Evolutionary conservation across 106 monocot species (phyloP).

Genomic region (Allium cepa): DNA sequence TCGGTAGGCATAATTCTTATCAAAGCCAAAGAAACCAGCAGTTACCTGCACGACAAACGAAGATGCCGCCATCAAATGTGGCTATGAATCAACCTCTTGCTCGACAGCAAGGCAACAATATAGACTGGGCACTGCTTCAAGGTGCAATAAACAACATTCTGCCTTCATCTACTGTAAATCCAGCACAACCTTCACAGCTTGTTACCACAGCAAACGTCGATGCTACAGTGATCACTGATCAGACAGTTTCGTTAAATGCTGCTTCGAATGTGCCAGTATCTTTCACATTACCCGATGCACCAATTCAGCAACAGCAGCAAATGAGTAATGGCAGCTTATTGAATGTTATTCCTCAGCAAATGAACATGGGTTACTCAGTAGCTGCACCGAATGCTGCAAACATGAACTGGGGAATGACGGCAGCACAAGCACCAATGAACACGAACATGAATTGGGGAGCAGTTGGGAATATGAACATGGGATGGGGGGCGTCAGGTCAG

Average conservation of each 20-base stretch:
- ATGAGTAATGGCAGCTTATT: neutral
- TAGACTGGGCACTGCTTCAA: conserved; percentile 11
- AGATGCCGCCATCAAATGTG: conserved; percentile 17
- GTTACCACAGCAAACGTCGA: neutral
- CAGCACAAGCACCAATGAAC: conserved; percentile 4
- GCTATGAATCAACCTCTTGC: conserved; percentile 18
- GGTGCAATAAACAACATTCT: conserved; percentile 4
- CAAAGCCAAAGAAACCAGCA: conserved; percentile 14
- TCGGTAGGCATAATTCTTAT: conserved; percentile 18
- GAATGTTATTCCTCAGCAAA: conserved; percentile 2
- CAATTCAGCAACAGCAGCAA: conserved; percentile 8
- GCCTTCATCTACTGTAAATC: conserved; percentile 6
- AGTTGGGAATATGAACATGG: conserved; percentile 1
- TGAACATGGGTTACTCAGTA: conserved; percentile 3
- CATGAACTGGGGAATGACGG: conserved; percentile 6
- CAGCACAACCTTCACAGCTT: neutral
- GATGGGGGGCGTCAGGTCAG: conserved; percentile 7
- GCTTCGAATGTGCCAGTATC: conserved; percentile 2
- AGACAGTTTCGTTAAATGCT: neutral
- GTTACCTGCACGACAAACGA: conserved; percentile 10
- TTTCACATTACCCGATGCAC: conserved; percentile 3
- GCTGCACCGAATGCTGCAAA: conserved; percentile 4
- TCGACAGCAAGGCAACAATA: conserved; percentile 15
- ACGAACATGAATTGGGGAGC: conserved; percentile 7
- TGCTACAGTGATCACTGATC: conserved; percentile 4